Conservation (phyloP, 2,329 filamentous ascomycete species). For the Cladosporium sphaerospermum region DNA sequence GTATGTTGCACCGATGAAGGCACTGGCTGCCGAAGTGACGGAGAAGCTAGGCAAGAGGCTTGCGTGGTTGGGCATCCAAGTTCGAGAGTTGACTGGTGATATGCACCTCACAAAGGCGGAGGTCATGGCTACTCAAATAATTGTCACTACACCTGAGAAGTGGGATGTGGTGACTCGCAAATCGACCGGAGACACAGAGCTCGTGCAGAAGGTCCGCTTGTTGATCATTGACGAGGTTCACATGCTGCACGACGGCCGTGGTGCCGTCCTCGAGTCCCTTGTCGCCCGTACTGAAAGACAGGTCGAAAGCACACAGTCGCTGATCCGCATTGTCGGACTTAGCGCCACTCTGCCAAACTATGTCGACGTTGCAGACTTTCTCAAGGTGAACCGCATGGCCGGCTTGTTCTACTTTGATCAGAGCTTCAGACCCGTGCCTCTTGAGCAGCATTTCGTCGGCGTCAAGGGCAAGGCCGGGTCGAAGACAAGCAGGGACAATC, state of each 20-base stretch:
- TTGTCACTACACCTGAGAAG: slow-evolving; percentile 97
- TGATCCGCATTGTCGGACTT: slow-evolving; percentile 92
- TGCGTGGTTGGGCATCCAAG: slow-evolving; percentile 87
- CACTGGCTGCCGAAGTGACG: slow-evolving; percentile 90
- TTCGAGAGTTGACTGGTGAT: slow-evolving; percentile 91
- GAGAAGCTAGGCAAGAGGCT: slow-evolving; percentile 88
- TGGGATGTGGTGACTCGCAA: slow-evolving; percentile 99
- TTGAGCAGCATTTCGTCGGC: slow-evolving; percentile 96
- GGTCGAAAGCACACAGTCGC: slow-evolving; percentile 93
- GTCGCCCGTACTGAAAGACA: slow-evolving; percentile 93
- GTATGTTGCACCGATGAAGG: slow-evolving; percentile 99
- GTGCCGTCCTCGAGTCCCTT: slow-evolving; percentile 89
- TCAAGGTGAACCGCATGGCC: slow-evolving; percentile 88
- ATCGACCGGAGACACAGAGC: slow-evolving; percentile 91
- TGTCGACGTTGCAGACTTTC: slow-evolving; percentile 90
- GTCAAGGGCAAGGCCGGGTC: slow-evolving; percentile 84
- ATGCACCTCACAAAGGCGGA: slow-evolving; percentile 98
- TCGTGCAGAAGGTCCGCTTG: slow-evolving; percentile 93
- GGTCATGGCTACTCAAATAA: slow-evolving; percentile 92
- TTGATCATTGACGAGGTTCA: slow-evolving; percentile 98
- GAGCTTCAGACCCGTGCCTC: slow-evolving; percentile 89
- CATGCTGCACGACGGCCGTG: slow-evolving; percentile 97
- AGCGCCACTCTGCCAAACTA: slow-evolving; percentile 96
- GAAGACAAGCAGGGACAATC: slow-evolving; percentile 77
- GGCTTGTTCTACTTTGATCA: slow-evolving; percentile 96